phyloP scores from a whole-genome alignment of 805 yeast species.

The Suhomyces prunicola region DNA sequence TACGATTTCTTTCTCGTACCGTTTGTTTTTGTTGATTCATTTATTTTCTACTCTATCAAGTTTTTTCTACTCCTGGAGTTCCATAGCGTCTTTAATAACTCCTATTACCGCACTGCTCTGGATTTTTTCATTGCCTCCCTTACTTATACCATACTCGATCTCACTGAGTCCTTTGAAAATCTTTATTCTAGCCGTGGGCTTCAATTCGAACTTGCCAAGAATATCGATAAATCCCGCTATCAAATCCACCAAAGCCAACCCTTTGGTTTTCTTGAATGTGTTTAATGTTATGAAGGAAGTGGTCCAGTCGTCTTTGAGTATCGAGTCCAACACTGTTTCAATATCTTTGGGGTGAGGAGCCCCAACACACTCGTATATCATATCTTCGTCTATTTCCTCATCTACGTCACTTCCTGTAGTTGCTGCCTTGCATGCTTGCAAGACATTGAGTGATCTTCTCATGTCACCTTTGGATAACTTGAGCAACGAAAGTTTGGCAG shows the following conservation, averaged over 20 bases:
- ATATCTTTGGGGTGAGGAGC: slow-evolving; percentile 90
- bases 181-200: slow-evolving; percentile 56
- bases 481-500: slow-evolving; percentile 65
- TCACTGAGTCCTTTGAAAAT: slow-evolving; percentile 75
- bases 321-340: slow-evolving; percentile 68
- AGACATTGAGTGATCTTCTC: slow-evolving; percentile 89
- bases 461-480: slow-evolving; percentile 88
- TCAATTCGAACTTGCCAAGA: slow-evolving; percentile 65
- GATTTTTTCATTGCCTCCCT: slow-evolving; percentile 88
- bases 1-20: neutral
- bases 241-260: slow-evolving; percentile 86
- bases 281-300: slow-evolving; percentile 66
- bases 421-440: slow-evolving; percentile 92
- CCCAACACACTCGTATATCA: slow-evolving; percentile 93
- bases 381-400: slow-evolving; percentile 54
- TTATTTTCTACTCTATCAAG: neutral
- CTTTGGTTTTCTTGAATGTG: slow-evolving; percentile 66
- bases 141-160: slow-evolving; percentile 84
- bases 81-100: slow-evolving; percentile 68
- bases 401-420: slow-evolving; percentile 41
- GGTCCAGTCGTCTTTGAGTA: slow-evolving; percentile 86
- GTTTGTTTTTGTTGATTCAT: neutral
- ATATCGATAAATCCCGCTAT: slow-evolving; percentile 73
- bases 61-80: slow-evolving; percentile 14
- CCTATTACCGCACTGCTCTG: slow-evolving; percentile 91